Percentiles rank a stretch among this genome's conserved stretches.
phyloP scores from a whole-genome alignment of 495 filamentous ascomycete species.

The Astrothelium subdiscretum region DNA sequence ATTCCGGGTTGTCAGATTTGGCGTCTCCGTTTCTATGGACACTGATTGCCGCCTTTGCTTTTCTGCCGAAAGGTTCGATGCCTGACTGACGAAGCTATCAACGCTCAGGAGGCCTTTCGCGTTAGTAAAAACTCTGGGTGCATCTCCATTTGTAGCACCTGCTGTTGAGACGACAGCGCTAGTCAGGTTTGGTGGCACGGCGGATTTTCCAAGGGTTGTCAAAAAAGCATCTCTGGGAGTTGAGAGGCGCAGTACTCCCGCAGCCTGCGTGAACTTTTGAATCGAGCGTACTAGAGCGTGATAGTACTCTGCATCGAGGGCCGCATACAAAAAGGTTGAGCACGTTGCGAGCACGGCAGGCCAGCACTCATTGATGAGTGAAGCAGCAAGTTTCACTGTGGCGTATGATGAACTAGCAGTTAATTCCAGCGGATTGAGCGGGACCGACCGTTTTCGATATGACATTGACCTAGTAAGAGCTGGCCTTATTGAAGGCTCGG shows the following conservation, averaged over 20 bases:
- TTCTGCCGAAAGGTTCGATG: constrained; percentile 33
- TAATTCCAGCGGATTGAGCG: constrained; percentile 67
- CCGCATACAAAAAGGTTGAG: constrained; percentile 86
- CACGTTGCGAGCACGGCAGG: constrained; percentile 87
- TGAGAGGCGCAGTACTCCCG: constrained; percentile 68
- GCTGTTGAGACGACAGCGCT: constrained; percentile 43
- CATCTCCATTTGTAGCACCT: constrained; percentile 32
- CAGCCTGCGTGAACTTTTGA: constrained; percentile 91
- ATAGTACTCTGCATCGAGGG: constrained; percentile 88
- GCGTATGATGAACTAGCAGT: constrained; percentile 56
- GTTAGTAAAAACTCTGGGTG: constrained; percentile 45
- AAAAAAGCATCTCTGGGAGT: constrained; percentile 91
- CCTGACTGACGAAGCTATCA: constrained; percentile 45
- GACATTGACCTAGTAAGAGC: constrained; percentile 24
- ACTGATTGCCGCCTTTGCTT: constrained; percentile 40
- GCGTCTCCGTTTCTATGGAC: constrained; percentile 31
- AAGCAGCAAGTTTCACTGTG: constrained; percentile 62
- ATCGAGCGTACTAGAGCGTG: constrained; percentile 86
- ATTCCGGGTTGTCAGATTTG: constrained; percentile 74
- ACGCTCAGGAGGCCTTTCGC: constrained; percentile 53
- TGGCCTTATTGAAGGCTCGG: neutral
- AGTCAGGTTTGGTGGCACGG: constrained; percentile 67
- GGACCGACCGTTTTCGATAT: constrained; percentile 41
- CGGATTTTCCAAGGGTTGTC: constrained; percentile 84
- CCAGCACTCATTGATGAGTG: constrained; percentile 86